Evolutionary conservation across 2,329 filamentous ascomycete genomes (phyloP).

Genomic region (Alternaria gansuensis): DNA sequence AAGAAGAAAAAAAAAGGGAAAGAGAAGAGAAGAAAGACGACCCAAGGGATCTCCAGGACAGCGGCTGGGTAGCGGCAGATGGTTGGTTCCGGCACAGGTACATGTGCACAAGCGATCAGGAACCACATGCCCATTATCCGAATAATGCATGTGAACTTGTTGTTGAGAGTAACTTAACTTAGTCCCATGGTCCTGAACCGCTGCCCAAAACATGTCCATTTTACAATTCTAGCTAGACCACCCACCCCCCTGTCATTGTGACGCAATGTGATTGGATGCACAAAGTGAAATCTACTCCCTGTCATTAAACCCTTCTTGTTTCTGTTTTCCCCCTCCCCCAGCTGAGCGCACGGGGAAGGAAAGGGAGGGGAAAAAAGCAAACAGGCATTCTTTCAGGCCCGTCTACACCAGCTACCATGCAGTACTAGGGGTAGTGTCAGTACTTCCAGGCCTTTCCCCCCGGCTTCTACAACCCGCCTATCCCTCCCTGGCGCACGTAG

Average conservation of each 20-base stretch:
- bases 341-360: neutral
- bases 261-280: neutral
- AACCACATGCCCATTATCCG: neutral
- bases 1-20: neutral
- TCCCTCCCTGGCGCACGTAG: neutral
- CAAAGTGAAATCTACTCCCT: neutral
- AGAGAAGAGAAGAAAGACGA: neutral
- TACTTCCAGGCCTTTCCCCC: neutral
- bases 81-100: neutral
- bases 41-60: neutral
- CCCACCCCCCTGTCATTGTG: too few species aligned
- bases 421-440: neutral
- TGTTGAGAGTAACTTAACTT: neutral
- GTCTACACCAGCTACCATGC: neutral
- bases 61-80: neutral
- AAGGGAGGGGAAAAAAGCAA: neutral
- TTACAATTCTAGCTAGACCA: neutral
- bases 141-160: neutral
- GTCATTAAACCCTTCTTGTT: neutral
- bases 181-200: neutral
- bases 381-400: neutral
- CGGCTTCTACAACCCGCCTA: conserved; percentile 3
- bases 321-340: neutral
- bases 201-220: neutral
- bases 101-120: neutral